These are phyloP conservation scores for Trichoderma sp. DNA, from an alignment of 2,329 filamentous ascomycete genomes.

Conservation along the genomic window DNA sequence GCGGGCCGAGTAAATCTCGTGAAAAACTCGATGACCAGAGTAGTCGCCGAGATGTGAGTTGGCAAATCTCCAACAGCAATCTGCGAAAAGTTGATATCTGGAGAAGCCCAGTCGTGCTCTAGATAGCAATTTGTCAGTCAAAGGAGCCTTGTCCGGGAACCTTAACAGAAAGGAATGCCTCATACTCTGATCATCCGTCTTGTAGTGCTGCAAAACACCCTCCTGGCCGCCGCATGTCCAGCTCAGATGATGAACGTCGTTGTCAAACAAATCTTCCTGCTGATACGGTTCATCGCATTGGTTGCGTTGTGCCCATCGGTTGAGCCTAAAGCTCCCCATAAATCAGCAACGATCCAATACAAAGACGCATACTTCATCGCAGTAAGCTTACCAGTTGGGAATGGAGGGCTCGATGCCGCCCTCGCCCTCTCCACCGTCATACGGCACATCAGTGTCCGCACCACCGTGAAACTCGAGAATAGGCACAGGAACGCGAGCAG, in stretches of 20 bases:
- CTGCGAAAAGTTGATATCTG: constrained; percentile 49
- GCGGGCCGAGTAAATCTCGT: constrained; percentile 38
- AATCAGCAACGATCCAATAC: background rate
- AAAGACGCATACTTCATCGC: no score
- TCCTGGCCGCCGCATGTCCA: constrained; percentile 46
- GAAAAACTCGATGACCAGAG: constrained; percentile 51
- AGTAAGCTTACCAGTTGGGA: constrained; percentile 36
- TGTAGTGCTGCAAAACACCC: constrained; percentile 49
- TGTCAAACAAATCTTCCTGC: constrained; percentile 41
- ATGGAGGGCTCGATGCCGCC: constrained; percentile 47
- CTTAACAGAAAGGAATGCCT: background rate
- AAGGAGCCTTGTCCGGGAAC: background rate
- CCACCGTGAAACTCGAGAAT: constrained; percentile 52
- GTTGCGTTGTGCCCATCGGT: constrained; percentile 47
- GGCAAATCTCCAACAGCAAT: constrained; percentile 45
- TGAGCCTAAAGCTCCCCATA: constrained; percentile 37
- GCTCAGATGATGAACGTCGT: constrained; percentile 47
- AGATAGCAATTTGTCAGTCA: background rate
- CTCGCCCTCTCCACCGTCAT: constrained; percentile 47
- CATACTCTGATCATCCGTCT: constrained; percentile 45
- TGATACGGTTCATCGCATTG: constrained; percentile 39
- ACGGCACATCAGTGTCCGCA: constrained; percentile 47
- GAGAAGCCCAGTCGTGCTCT: constrained; percentile 51
- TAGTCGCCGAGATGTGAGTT: constrained; percentile 48
- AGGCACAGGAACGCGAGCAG: constrained; percentile 43